Evolutionary conservation across 2,329 filamentous ascomycete species (phyloP).

Genomic region (Talaromyces sp.): DNA sequence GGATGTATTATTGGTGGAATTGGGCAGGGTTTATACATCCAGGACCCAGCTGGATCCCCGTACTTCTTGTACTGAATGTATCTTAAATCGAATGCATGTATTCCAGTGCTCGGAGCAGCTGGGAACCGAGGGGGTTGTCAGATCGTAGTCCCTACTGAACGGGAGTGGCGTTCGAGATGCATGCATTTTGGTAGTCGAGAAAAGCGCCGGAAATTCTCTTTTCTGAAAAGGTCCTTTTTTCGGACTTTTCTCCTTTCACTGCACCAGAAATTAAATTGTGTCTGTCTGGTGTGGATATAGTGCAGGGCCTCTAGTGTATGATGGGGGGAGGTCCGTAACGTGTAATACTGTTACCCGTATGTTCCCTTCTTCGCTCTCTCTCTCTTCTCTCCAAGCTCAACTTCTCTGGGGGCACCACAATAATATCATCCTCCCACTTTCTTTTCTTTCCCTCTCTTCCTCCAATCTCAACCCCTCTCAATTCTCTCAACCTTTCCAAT

Average conservation of each 20-base stretch:
- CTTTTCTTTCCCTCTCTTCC: constrained; percentile 6
- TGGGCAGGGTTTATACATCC: too few species aligned
- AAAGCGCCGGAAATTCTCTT: constrained; percentile 26
- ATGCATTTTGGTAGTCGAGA: constrained; percentile 16
- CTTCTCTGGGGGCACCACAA: too few species aligned
- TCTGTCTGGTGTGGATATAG: not conserved
- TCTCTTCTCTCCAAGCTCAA: not conserved
- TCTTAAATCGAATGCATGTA: not conserved
- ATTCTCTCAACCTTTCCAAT: too few species aligned
- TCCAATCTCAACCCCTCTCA: constrained; percentile 6
- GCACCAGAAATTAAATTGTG: not conserved
- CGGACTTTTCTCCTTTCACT: not conserved
- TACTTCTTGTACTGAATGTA: not conserved
- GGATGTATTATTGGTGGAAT: too few species aligned
- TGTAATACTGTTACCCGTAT: constrained; percentile 1
- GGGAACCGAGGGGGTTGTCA: not conserved
- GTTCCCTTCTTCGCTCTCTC: not conserved
- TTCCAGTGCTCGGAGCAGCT: not conserved
- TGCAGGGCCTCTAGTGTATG: not conserved
- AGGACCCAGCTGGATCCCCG: too few species aligned
- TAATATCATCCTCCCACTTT: constrained; percentile 15
- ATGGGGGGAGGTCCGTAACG: not conserved
- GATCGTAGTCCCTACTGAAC: not conserved
- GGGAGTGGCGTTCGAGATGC: constrained; percentile 13
- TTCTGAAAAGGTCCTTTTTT: not conserved